A percentile compares a stretch with the other conserved stretches of the same genome.
phyloP scores from a whole-genome alignment of 129 eudicot genomes.

The Mikania micrantha region DNA sequence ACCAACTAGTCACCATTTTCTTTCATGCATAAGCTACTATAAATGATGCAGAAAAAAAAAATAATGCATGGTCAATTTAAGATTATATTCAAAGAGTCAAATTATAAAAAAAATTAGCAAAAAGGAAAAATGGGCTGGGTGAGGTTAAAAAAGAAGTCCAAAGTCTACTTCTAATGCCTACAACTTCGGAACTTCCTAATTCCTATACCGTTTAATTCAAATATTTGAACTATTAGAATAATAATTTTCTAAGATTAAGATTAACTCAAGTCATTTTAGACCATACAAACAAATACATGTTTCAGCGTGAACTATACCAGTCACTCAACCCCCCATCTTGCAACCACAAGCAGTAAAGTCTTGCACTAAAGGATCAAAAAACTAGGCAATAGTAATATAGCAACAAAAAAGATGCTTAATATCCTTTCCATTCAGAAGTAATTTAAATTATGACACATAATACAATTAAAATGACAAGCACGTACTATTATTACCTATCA shows the following conservation, averaged over 20 bases:
- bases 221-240: background rate
- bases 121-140: background rate
- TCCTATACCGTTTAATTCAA: background rate
- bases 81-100: background rate
- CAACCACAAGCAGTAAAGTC: background rate
- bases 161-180: background rate
- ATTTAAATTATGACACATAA: background rate
- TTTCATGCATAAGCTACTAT: conserved; percentile 2
- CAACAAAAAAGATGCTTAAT: background rate
- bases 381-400: background rate
- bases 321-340: background rate
- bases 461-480: conserved; percentile 18
- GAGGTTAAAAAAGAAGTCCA: background rate
- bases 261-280: too few relatives aligned
- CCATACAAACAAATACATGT: background rate
- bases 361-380: background rate
- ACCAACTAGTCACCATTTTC: background rate
- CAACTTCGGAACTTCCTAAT: too few relatives aligned
- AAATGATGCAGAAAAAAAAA: background rate
- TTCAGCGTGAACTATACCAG: background rate
- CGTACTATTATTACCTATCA: conserved; percentile 43
- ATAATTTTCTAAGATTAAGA: background rate
- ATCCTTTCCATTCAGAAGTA: background rate
- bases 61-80: background rate
- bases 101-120: background rate